Percentiles rank a stretch among this genome's conserved stretches.
These are phyloP conservation scores for Ophiostoma angusticollis DNA, from an alignment of 2,329 filamentous ascomycete genomes.

Conservation along the genomic window DNA sequence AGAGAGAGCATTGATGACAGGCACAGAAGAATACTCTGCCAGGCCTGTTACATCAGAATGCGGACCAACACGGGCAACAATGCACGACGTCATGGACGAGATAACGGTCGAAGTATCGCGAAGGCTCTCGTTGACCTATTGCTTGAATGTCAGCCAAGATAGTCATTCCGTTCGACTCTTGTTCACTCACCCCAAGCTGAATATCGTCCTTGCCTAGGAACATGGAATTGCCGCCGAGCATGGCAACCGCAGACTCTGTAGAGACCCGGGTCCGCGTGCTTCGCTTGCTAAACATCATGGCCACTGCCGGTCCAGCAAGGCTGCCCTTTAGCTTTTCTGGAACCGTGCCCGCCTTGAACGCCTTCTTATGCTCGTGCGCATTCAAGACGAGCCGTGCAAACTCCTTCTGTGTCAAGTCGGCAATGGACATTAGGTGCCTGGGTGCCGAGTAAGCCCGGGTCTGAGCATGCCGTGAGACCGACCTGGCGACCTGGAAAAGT, in stretches of 20 bases:
- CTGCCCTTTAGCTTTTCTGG: constrained; percentile 48
- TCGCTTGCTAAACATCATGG: constrained; percentile 94
- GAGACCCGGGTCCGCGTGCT: constrained; percentile 88
- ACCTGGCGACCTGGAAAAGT: constrained; percentile 16
- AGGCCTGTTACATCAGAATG: constrained; percentile 63
- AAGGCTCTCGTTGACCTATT: constrained; percentile 79
- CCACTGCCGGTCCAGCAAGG: constrained; percentile 67
- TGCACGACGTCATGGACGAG: constrained; percentile 81
- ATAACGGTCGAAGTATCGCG: constrained; percentile 85
- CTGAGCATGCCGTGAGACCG: constrained; percentile 22
- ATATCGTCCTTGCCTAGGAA: constrained; percentile 94
- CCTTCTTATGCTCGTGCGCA: constrained; percentile 62
- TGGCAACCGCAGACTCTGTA: constrained; percentile 79
- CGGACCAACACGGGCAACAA: constrained; percentile 65
- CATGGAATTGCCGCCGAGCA: constrained; percentile 88
- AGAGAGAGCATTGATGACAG: constrained; percentile 78
- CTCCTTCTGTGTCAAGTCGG: constrained; percentile 68
- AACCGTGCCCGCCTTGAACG: constrained; percentile 46
- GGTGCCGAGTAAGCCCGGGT: constrained; percentile 40
- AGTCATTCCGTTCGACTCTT: no score
- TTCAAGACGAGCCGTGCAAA: constrained; percentile 72
- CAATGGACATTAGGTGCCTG: constrained; percentile 84
- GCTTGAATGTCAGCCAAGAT: not conserved
- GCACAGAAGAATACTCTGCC: constrained; percentile 60
- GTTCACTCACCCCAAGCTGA: constrained; percentile 65